A percentile compares a stretch with the other conserved stretches of the same genome.
Evolutionary conservation across 2,329 filamentous ascomycete species (phyloP).

Genomic region (Pseudocercospora eumusae): DNA sequence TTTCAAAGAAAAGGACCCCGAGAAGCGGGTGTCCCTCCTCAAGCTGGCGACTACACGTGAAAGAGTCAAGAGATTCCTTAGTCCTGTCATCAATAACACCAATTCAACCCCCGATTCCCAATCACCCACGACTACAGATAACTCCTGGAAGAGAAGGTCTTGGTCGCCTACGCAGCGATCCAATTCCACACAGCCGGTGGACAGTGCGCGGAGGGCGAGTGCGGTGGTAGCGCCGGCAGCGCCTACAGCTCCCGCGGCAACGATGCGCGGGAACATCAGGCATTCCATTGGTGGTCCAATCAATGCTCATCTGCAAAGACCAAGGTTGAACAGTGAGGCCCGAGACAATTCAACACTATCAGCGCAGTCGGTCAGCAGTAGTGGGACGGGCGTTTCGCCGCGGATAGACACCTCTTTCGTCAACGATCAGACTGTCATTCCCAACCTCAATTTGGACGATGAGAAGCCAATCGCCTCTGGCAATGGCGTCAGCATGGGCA

Average conservation of each 20-base stretch:
- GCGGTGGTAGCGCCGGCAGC: conserved; percentile 18
- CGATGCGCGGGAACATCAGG: conserved; percentile 45
- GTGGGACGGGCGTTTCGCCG: conserved; percentile 19
- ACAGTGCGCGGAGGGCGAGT: conserved; percentile 17
- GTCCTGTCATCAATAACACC: conserved; percentile 45
- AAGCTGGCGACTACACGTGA: conserved; percentile 55
- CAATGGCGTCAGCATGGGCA: conserved; percentile 72
- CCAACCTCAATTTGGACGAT: conserved; percentile 41
- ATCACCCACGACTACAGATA: conserved; percentile 19
- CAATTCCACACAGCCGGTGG: conserved; percentile 26
- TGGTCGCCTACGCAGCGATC: conserved; percentile 36
- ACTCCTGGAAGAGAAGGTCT: conserved; percentile 35
- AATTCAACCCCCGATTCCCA: conserved; percentile 13
- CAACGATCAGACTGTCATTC: conserved; percentile 32
- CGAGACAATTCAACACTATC: conserved; percentile 39
- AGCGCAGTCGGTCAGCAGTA: conserved; percentile 21
- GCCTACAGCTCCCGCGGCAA: conserved; percentile 22
- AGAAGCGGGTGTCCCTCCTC: conserved; percentile 36
- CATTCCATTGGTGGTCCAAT: conserved; percentile 45
- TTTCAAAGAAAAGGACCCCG: conserved; percentile 20
- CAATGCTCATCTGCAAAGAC: conserved; percentile 43
- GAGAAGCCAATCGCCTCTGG: conserved; percentile 76
- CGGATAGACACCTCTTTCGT: conserved; percentile 24
- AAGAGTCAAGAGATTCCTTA: conserved; percentile 53
- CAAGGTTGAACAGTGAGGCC: conserved; percentile 45